Base-by-base conservation (phyloP, 1,139 yeast species). In the Geotrichum siamense region DNA sequence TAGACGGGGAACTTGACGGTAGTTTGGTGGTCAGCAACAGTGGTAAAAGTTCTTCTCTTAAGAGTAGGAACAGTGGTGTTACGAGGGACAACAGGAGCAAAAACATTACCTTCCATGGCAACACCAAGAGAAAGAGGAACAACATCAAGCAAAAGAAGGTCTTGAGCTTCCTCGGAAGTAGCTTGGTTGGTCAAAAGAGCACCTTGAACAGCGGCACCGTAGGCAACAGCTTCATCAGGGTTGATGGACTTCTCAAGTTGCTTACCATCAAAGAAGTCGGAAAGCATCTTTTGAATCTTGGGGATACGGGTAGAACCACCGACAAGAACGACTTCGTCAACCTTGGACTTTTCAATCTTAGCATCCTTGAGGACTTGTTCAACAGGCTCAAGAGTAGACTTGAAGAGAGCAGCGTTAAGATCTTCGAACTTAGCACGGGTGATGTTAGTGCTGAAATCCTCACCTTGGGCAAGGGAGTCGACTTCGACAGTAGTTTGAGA, bases 141-240 rank as follows among this genome's bases (percentile, higher is more conserved):
- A 68, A 89, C 97, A 78, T 89, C 97, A 74, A 89, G 83, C 71
- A 89, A 82, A 70, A 89, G 81, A 70, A 89, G 80, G 76, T 89
- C 96, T 78, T 89, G 85, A 73, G 97, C 82, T 76, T 87, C 94
- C 61, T 85, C 94, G 59, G 94, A 83, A 60, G 96, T 86, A 64
- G 94, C 84, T 78, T 86, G 94, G 75, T 96, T 96, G 62, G 96
- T 85, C 72, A 87, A 79, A 77, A 87, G 86, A 67, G 96, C 97
- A 80, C 95, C 97, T 80, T 89, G 97, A 62, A 85, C 96, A 62
- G 96, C 96, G 64, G 96, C 96, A 82, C 96, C 96, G 78, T 85
- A 85, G 66, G 96, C 96, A 72, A 85, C 95, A 68, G 95, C 95
- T 78, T 85, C 95, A 54, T 74, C 97, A 54, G 87, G 86, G 80